Percentiles rank a stretch among this genome's conserved stretches.
Conservation (phyloP, 352 stramenopile species). For the Globisporangium echinulatum region DNA sequence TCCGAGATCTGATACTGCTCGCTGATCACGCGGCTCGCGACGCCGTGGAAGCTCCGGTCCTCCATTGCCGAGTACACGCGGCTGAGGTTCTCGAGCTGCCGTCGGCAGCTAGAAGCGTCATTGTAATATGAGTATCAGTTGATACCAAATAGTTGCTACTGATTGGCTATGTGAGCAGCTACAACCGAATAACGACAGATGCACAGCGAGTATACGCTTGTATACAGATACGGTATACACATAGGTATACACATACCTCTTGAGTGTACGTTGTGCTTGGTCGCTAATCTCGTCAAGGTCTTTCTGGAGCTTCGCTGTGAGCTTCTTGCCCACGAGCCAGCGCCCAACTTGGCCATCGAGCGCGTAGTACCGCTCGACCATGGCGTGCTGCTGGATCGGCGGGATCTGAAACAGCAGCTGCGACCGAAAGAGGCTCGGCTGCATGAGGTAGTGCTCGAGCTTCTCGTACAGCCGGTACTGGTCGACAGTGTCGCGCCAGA, state of each 20-base stretch:
- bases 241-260: constrained; percentile 20
- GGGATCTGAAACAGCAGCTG: constrained; percentile 82
- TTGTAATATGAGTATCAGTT: too few relatives aligned
- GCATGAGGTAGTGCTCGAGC: constrained; percentile 77
- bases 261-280: constrained; percentile 50
- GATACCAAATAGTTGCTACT: too few relatives aligned
- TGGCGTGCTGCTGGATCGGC: constrained; percentile 68
- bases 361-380: constrained; percentile 78
- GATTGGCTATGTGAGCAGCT: too few relatives aligned
- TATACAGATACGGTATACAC: too few relatives aligned
- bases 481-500: constrained; percentile 77
- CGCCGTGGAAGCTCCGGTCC: constrained; percentile 74
- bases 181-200: too few relatives aligned
- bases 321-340: constrained; percentile 76
- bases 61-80: constrained; percentile 69
- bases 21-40: constrained; percentile 32
- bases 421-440: constrained; percentile 70
- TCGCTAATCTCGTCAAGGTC: constrained; percentile 84
- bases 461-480: constrained; percentile 83
- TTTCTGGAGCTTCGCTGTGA: constrained; percentile 76
- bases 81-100: constrained; percentile 74
- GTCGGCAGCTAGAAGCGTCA: constrained; percentile 35
- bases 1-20: constrained; percentile 69
- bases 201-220: too few relatives aligned
- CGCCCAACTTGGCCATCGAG: constrained; percentile 63